Conservation (phyloP, 2,329 filamentous ascomycete species). For the Neonectria coccinea region DNA sequence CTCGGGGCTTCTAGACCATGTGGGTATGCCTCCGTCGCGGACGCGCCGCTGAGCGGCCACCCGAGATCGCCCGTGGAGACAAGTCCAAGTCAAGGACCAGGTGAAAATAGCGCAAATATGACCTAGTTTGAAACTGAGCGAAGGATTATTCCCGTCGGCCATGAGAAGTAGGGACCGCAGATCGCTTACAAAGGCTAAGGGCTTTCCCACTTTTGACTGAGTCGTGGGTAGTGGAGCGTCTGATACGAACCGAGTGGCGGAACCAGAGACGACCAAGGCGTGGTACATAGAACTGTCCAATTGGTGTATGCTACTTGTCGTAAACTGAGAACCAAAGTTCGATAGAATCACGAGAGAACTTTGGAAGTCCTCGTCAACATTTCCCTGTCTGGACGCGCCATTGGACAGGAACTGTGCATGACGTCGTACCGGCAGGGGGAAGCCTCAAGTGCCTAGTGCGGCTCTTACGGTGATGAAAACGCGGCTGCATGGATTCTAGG, state of each 20-base stretch:
- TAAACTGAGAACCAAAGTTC: not conserved
- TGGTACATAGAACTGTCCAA: not conserved
- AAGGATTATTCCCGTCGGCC: conserved; percentile 1
- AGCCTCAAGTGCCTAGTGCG: conserved; percentile 18
- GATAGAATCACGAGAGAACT: not conserved
- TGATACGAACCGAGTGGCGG: not conserved
- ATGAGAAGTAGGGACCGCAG: not conserved
- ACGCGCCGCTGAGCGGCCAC: conserved; percentile 1
- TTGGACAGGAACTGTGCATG: not conserved
- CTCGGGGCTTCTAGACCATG: conserved; percentile 17
- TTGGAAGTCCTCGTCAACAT: not conserved
- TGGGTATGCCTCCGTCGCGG: conserved; percentile 20
- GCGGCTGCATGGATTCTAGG: conserved; percentile 8
- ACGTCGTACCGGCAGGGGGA: conserved; percentile 22
- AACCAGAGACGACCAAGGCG: not conserved
- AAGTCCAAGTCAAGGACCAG: not conserved
- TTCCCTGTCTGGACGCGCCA: conserved; percentile 1
- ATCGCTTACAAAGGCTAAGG: not conserved
- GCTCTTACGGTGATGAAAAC: conserved; percentile 22
- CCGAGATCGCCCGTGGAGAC: not conserved
- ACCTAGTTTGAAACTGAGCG: not conserved
- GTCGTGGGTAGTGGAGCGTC: not conserved
- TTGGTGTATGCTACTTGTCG: not conserved
- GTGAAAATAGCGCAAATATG: conserved; percentile 23
- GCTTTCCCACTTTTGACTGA: not conserved